Conservation (phyloP, 306 rosid species). For the Crotalaria pallida region DNA sequence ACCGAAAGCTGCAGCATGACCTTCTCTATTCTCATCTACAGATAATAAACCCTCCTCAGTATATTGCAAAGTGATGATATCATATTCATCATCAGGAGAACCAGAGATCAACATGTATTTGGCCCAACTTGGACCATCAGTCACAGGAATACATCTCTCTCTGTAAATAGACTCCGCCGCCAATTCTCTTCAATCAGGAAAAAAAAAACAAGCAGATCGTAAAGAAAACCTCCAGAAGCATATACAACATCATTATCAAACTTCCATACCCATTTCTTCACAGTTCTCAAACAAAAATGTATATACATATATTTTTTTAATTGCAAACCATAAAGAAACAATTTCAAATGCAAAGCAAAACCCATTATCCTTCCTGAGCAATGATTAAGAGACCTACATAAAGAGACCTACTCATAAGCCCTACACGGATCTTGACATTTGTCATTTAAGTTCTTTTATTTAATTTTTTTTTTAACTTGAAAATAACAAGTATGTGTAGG, state of each 20-base stretch:
- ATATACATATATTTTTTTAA: too few species aligned
- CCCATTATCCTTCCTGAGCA: too few species aligned
- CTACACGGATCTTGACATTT: too few species aligned
- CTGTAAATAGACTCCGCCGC: slow-evolving; percentile 95
- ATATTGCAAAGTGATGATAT: slow-evolving; percentile 91
- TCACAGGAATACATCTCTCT: slow-evolving; percentile 79
- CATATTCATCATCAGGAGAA: slow-evolving; percentile 70
- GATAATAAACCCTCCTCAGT: slow-evolving; percentile 89
- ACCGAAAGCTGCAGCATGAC: slow-evolving; percentile 96
- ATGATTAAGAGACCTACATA: too few species aligned
- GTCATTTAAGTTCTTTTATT: too few species aligned
- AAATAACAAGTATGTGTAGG: too few species aligned
- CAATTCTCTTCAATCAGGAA: slow-evolving; percentile 55
- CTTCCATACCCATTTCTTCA: slow-evolving; percentile 4
- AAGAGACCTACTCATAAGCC: too few species aligned
- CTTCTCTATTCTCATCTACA: slow-evolving; percentile 79
- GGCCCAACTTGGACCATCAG: slow-evolving; percentile 86
- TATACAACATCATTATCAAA: neutral
- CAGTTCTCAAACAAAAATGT: neutral
- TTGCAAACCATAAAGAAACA: too few species aligned
- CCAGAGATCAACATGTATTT: slow-evolving; percentile 96
- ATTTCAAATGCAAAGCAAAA: too few species aligned
- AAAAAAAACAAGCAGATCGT: slow-evolving; percentile 19
- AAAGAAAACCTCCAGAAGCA: slow-evolving; percentile 16
- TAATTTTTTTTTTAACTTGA: too few species aligned